These are phyloP conservation scores for Cladochytrium tenue DNA, from an alignment of 371 early-diverging fungal genomes.

Conservation along the genomic window DNA sequence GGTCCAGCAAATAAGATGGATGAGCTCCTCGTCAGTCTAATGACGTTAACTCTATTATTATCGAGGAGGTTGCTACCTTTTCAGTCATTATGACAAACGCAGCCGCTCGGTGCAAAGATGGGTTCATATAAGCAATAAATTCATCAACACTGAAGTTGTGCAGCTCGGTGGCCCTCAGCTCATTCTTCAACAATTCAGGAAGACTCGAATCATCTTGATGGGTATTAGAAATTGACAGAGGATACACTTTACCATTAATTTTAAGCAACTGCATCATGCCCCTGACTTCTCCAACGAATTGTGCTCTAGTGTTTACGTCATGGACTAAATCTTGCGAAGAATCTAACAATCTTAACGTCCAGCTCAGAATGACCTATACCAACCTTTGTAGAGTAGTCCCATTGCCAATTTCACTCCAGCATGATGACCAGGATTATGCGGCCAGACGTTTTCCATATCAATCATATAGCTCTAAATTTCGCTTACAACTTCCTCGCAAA, in stretches of 20 bases:
- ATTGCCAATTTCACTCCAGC: constrained; percentile 37
- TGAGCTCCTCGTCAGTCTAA: constrained; percentile 66
- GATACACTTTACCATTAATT: background rate
- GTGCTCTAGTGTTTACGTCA: constrained; percentile 34
- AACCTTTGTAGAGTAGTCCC: too few relatives aligned
- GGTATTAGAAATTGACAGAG: background rate
- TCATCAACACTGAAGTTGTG: constrained; percentile 1
- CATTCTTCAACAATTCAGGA: constrained; percentile 19
- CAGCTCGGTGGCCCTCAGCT: constrained; percentile 1
- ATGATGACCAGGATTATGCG: constrained; percentile 26
- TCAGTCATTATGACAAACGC: constrained; percentile 29
- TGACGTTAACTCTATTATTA: too few relatives aligned
- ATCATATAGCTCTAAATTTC: constrained; percentile 26
- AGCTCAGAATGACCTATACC: too few relatives aligned
- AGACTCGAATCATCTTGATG: background rate
- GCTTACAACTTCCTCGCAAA: too few relatives aligned
- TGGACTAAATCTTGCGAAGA: constrained; percentile 38
- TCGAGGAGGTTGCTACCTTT: too few relatives aligned
- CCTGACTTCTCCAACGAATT: constrained; percentile 45
- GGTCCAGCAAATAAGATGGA: constrained; percentile 80
- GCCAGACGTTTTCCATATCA: constrained; percentile 29
- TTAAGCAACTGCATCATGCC: constrained; percentile 34
- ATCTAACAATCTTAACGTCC: too few relatives aligned
- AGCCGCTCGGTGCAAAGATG: constrained; percentile 31
- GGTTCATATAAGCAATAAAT: constrained; percentile 30